Conservation (phyloP, 306 rosid genomes). For the Mimosa pudica region DNA sequence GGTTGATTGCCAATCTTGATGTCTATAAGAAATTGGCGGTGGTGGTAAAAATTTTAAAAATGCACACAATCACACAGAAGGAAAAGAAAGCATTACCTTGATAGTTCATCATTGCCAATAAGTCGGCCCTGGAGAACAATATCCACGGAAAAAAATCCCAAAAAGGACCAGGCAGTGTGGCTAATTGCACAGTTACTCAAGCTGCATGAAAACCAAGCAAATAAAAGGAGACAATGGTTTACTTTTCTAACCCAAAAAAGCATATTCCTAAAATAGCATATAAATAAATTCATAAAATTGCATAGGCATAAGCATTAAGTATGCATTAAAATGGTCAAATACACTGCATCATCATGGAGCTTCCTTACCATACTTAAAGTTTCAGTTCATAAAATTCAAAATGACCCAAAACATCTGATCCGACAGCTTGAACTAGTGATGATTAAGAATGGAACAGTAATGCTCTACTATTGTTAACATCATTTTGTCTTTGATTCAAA, state of each 20-base stretch:
- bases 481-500: too few species aligned
- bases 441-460: not conserved
- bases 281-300: not conserved
- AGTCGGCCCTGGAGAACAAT: conserved; percentile 4
- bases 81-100: conserved; percentile 21
- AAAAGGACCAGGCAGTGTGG: not conserved
- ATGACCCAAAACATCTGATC: not conserved
- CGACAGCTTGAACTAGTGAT: not conserved
- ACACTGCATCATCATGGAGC: not conserved
- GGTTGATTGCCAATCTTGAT: not conserved
- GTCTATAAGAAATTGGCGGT: not conserved
- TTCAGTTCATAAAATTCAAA: not conserved
- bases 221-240: not conserved
- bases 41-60: not conserved
- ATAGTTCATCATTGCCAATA: conserved; percentile 24
- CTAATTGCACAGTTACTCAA: conserved; percentile 4
- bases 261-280: not conserved
- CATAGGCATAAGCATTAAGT: not conserved
- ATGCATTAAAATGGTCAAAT: not conserved
- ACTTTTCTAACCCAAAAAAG: not conserved
- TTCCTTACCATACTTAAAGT: not conserved
- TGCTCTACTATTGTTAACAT: not conserved
- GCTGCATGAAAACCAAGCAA: not conserved
- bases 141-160: not conserved
- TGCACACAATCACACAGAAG: not conserved